Percentiles rank a stretch among this genome's conserved stretches.
phyloP scores from a whole-genome alignment of 2,329 filamentous ascomycete genomes.

The Alternaria panax region DNA sequence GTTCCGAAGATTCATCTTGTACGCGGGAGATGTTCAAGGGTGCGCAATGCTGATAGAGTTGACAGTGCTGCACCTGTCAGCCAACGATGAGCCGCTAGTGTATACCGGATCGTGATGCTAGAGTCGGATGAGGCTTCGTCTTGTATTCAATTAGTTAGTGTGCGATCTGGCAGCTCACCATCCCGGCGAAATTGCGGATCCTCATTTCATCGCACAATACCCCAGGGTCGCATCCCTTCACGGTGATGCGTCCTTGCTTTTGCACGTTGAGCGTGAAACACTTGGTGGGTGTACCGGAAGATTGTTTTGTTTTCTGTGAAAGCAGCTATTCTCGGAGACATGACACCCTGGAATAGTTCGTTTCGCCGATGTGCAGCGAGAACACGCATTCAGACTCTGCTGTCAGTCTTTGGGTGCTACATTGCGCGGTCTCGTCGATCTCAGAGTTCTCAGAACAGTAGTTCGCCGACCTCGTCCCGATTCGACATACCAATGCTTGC shows the following conservation, averaged over 20 bases:
- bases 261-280: constrained; percentile 4
- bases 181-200: neutral
- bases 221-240: constrained; percentile 6
- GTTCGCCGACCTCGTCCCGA: constrained; percentile 13
- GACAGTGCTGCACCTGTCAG: constrained; percentile 3
- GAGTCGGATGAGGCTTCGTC: constrained; percentile 4
- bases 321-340: neutral
- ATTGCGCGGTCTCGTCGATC: neutral
- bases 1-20: constrained; percentile 2
- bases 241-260: constrained; percentile 1
- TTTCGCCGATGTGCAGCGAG: neutral
- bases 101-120: neutral
- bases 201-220: constrained; percentile 10
- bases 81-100: constrained; percentile 7
- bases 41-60: constrained; percentile 6
- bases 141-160: constrained; percentile 3
- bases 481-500: neutral
- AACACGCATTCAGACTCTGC: neutral
- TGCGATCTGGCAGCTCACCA: constrained; percentile 5
- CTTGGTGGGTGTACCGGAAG: neutral
- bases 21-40: constrained; percentile 12
- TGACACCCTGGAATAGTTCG: neutral
- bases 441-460: neutral
- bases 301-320: neutral
- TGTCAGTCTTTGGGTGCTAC: neutral